Evolutionary conservation across 1,284 basidiomycete species (phyloP).

Genomic region (Peniophora sp.): DNA sequence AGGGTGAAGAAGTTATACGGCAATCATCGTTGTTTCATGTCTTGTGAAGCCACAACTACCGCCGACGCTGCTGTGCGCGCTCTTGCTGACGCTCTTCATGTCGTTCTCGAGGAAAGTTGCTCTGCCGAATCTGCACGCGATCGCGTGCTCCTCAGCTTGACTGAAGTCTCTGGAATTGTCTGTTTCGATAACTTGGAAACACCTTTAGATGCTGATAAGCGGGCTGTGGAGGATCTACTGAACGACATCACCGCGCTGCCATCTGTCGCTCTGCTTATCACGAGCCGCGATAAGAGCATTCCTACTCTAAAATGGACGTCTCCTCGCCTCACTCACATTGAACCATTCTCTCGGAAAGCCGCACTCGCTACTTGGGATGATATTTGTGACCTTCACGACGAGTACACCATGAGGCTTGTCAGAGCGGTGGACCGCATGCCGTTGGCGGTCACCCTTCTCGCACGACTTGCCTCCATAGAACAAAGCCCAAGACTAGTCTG

Average conservation of each 20-base stretch:
- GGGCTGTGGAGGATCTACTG: neutral
- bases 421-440: slow-evolving; percentile 1
- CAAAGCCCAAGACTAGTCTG: neutral
- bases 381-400: neutral
- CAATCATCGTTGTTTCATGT: slow-evolving; percentile 17
- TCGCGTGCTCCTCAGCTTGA: slow-evolving; percentile 7
- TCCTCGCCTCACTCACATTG: neutral
- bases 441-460: neutral
- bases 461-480: neutral
- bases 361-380: neutral
- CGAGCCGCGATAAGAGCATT: neutral
- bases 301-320: neutral
- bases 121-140: neutral
- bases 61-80: slow-evolving; percentile 12
- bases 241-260: neutral
- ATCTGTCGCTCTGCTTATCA: neutral
- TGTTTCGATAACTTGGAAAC: slow-evolving; percentile 27
- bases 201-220: slow-evolving; percentile 13
- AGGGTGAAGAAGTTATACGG: slow-evolving; percentile 11
- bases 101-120: neutral
- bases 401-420: neutral
- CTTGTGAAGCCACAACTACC: slow-evolving; percentile 17
- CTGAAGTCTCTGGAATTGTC: slow-evolving; percentile 13
- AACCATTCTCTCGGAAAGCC: neutral
- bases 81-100: slow-evolving; percentile 11